Evolutionary conservation across 2,329 filamentous ascomycete genomes (phyloP).

Genomic region (Cytospora leucostoma): DNA sequence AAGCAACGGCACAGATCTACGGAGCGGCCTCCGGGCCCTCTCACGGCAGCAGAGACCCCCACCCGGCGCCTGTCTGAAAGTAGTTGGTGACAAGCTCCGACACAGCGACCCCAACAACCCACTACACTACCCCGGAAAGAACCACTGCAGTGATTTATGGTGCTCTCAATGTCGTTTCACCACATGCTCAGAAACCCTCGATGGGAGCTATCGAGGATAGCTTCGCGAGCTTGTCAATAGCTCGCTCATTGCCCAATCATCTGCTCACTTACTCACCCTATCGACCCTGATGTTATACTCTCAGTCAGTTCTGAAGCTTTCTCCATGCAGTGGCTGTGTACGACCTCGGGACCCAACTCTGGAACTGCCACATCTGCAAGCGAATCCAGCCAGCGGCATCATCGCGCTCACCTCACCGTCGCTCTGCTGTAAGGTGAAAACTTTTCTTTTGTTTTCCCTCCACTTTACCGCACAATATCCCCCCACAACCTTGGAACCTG

Average conservation of each 20-base stretch:
- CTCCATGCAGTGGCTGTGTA: slow-evolving; percentile 22
- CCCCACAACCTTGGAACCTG: neutral
- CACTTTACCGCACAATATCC: neutral
- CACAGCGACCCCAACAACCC: slow-evolving; percentile 11
- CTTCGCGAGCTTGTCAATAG: slow-evolving; percentile 10
- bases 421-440: slow-evolving; percentile 2
- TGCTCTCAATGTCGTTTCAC: no score
- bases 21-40: slow-evolving; percentile 11
- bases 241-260: slow-evolving; percentile 24
- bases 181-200: neutral
- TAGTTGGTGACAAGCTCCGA: slow-evolving; percentile 15
- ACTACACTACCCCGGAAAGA: neutral
- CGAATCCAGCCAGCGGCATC: slow-evolving; percentile 11
- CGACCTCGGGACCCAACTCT: slow-evolving; percentile 7
- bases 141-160: neutral
- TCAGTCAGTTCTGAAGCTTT: neutral
- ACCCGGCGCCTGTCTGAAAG: neutral
- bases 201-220: neutral
- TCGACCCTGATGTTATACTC: neutral
- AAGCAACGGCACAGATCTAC: neutral
- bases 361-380: neutral
- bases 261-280: slow-evolving; percentile 2
- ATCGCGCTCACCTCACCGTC: slow-evolving; percentile 17
- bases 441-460: neutral
- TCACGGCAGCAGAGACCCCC: slow-evolving; percentile 1